Evolutionary conservation across 169 alveolate genomes (phyloP), one percentile per base, ranked within the genome.

Genomic region (Ichthyophthirius multifiliis): DNA sequence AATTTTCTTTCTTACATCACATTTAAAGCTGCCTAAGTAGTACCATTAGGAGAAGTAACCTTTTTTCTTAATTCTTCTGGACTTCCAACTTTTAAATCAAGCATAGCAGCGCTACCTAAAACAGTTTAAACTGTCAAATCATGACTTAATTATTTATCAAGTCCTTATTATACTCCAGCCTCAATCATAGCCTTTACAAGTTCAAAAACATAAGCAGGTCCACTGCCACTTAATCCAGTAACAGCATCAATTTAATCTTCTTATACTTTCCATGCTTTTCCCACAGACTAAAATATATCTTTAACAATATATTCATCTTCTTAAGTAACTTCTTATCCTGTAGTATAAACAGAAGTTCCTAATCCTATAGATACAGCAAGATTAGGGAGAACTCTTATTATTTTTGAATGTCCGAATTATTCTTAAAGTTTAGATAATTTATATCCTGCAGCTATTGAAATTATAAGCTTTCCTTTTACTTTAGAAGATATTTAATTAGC

Each of bases 331-430:
- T 23, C 13, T 2, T 55, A 34, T 3, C 71, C 71, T 20, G 31
- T 20, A 1, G 71, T 27, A 23, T 27, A 55, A 0, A 39, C 71
- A 27, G 71, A 55, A 55, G 71, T 39, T 20, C 71, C 71, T 5
- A 55, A 18, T 10, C 71, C 71, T 27, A 55, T 39, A 34, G 31
- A 27, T 39, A 55, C 31, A 55, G 71, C 43, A 55, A 39, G 23
- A 39, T 55, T 55, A 10, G 71, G 71, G 43, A 55, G 23, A 55
- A 55, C 71, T 55, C 71, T 55, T 18, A 55, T 55, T 27, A 55
- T n/a, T 55, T 39, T 55, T 23, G 23, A 27, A 7, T 55, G 71
- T 3, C 71, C 71, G 31, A 55, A 55, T 23, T 27, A 27, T 9
- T 27, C 31, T 34, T 55, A 55, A 23, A 55, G 31, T 13, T 34